A percentile compares a stretch with the other conserved stretches of the same genome.
phyloP scores from a whole-genome alignment of 2,329 filamentous ascomycete genomes.

The Paecilomyces formosus region DNA sequence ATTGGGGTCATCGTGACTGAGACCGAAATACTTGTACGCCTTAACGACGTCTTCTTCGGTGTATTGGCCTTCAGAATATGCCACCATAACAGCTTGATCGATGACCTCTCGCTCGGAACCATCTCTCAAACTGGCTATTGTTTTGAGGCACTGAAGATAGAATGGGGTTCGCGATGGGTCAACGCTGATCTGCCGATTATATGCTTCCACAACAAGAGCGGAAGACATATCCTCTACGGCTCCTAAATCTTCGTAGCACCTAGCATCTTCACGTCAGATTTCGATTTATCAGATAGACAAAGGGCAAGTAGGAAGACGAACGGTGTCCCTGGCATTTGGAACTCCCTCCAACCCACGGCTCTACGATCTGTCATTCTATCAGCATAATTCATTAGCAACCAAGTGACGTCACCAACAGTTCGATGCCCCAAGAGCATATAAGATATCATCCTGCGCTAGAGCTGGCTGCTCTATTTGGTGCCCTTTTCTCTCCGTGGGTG shows the following conservation, averaged over 20 bases:
- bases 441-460: slow-evolving; percentile 33
- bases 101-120: slow-evolving; percentile 46
- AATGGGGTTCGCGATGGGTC: slow-evolving; percentile 50
- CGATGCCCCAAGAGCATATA: slow-evolving; percentile 24
- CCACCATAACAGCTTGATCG: slow-evolving; percentile 49
- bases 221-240: slow-evolving; percentile 57
- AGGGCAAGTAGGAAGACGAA: slow-evolving; percentile 14
- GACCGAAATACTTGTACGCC: slow-evolving; percentile 54
- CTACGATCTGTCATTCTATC: slow-evolving; percentile 16
- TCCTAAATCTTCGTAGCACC: slow-evolving; percentile 57
- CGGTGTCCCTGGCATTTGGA: slow-evolving; percentile 24
- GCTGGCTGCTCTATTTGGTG: slow-evolving; percentile 22
- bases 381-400: not conserved
- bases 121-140: slow-evolving; percentile 48
- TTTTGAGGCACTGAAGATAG: slow-evolving; percentile 60
- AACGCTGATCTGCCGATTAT: slow-evolving; percentile 50
- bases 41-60: slow-evolving; percentile 49
- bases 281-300: not conserved
- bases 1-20: slow-evolving; percentile 38
- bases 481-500: slow-evolving; percentile 30
- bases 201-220: slow-evolving; percentile 54
- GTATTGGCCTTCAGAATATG: slow-evolving; percentile 52
- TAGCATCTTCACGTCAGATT: slow-evolving; percentile 12
- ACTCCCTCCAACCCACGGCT: slow-evolving; percentile 18
- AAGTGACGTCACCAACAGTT: slow-evolving; percentile 20